Percentiles rank a stretch among this genome's conserved stretches.
Evolutionary conservation across 345 rosid genomes (phyloP).

Genomic region (Salix purpurea): DNA sequence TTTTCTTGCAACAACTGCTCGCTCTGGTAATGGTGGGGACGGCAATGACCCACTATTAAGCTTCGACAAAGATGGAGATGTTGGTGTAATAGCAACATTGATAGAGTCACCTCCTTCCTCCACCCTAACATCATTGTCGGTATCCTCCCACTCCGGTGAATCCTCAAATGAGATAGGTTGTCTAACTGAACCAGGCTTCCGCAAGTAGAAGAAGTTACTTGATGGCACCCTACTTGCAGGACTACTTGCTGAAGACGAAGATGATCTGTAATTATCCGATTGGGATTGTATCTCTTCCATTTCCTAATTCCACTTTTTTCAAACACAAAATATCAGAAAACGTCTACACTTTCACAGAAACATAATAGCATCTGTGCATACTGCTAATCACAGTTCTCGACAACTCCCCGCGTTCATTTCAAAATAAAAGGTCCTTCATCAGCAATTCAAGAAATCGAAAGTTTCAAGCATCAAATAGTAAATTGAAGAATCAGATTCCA

Average conservation of each 20-base stretch:
- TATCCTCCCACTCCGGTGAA: slow-evolving; percentile 99
- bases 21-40: slow-evolving; percentile 68
- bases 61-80: slow-evolving; percentile 83
- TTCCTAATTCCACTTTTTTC: slow-evolving; percentile 12
- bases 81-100: slow-evolving; percentile 61
- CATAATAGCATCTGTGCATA: slow-evolving; percentile 10
- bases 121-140: slow-evolving; percentile 65
- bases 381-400: not conserved
- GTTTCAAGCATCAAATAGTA: not conserved
- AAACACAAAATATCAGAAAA: slow-evolving; percentile 17
- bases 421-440: not conserved
- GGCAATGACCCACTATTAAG: slow-evolving; percentile 82
- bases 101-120: slow-evolving; percentile 84
- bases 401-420: not conserved
- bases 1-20: slow-evolving; percentile 53
- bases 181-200: slow-evolving; percentile 84
- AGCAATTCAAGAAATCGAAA: not conserved
- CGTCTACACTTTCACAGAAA: slow-evolving; percentile 2
- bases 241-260: slow-evolving; percentile 96
- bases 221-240: slow-evolving; percentile 95
- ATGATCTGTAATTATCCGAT: slow-evolving; percentile 89
- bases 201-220: slow-evolving; percentile 84
- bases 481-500: not conserved
- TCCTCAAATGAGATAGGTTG: slow-evolving; percentile 98
- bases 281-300: slow-evolving; percentile 99